phyloP scores from a whole-genome alignment of 2,329 filamentous ascomycete genomes.

The Cercospora nicotianae region DNA sequence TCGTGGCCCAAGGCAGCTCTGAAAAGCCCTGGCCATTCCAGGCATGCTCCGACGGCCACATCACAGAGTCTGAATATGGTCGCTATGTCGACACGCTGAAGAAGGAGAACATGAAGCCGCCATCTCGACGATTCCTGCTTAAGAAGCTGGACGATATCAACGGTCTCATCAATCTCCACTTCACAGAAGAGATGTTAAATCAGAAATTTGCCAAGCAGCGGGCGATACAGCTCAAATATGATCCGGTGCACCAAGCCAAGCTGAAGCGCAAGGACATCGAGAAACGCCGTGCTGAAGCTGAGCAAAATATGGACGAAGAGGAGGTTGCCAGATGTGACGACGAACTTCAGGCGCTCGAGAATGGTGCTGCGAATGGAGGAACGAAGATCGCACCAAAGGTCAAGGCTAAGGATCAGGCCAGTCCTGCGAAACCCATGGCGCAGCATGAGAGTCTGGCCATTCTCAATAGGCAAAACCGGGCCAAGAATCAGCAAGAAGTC shows the following conservation, averaged over 20 bases:
- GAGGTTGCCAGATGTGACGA: conserved; percentile 51
- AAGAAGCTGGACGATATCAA: conserved; percentile 81
- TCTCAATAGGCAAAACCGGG: conserved; percentile 81
- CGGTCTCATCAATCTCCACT: conserved; percentile 71
- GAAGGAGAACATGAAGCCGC: conserved; percentile 69
- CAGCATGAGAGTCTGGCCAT: conserved; percentile 69
- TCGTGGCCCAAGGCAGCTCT: conserved; percentile 77
- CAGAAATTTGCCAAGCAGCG: conserved; percentile 73
- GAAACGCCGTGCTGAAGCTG: conserved; percentile 66
- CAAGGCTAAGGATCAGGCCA: conserved; percentile 16
- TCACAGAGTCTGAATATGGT: conserved; percentile 77
- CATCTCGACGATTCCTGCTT: conserved; percentile 68
- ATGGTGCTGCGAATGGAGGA: conserved; percentile 64
- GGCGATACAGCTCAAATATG: conserved; percentile 59
- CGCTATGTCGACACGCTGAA: conserved; percentile 75
- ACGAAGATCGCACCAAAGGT: conserved; percentile 51
- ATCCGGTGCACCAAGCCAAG: conserved; percentile 58
- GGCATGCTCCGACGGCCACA: conserved; percentile 78
- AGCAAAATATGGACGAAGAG: conserved; percentile 63
- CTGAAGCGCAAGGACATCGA: conserved; percentile 68
- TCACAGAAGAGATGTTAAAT: conserved; percentile 80
- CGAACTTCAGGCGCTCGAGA: conserved; percentile 58
- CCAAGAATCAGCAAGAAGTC: conserved; percentile 83
- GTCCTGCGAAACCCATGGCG: conserved; percentile 41
- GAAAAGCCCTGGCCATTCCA: conserved; percentile 87